phyloP scores from a whole-genome alignment of 2,329 filamentous ascomycete species.

The Exophiala phaeomuriformis region DNA sequence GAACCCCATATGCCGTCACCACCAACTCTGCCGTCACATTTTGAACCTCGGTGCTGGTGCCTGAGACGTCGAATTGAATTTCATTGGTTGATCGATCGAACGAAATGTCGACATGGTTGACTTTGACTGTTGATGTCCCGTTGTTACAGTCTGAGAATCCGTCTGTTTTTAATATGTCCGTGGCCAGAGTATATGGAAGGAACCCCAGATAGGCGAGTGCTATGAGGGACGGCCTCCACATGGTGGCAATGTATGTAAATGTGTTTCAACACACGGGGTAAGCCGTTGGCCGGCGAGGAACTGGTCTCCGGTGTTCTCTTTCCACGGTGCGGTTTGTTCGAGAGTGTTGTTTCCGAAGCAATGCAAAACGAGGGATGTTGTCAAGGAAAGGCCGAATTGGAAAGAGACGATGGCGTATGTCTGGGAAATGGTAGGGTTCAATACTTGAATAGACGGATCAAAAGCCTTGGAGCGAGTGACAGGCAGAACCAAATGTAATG shows the following conservation, averaged over 20 bases:
- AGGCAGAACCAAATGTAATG: conserved; percentile 1
- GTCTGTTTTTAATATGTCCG: conserved; percentile 68
- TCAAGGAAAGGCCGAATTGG: not conserved
- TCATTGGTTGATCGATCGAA: conserved; percentile 69
- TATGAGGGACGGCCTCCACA: conserved; percentile 16
- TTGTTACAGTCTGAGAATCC: conserved; percentile 67
- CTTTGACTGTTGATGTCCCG: conserved; percentile 53
- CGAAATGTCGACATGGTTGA: conserved; percentile 66
- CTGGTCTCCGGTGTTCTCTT: not conserved
- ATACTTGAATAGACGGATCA: not conserved
- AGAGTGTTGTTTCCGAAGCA: not conserved
- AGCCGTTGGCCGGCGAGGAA: conserved; percentile 2
- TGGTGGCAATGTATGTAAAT: conserved; percentile 3
- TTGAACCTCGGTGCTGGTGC: conserved; percentile 63
- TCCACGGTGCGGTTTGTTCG: not conserved
- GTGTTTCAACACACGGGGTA: not conserved
- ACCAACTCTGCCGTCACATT: conserved; percentile 71
- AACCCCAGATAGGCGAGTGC: conserved; percentile 20
- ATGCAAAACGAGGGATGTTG: not conserved
- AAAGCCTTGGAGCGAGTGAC: conserved; percentile 11
- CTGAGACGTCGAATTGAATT: conserved; percentile 74
- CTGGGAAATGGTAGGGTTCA: not conserved
- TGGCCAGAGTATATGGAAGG: conserved; percentile 46
- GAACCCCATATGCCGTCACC: conserved; percentile 75
- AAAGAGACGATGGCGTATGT: not conserved